Conservation (phyloP, 2,329 filamentous ascomycete species). For the Neospermospora avenae region DNA sequence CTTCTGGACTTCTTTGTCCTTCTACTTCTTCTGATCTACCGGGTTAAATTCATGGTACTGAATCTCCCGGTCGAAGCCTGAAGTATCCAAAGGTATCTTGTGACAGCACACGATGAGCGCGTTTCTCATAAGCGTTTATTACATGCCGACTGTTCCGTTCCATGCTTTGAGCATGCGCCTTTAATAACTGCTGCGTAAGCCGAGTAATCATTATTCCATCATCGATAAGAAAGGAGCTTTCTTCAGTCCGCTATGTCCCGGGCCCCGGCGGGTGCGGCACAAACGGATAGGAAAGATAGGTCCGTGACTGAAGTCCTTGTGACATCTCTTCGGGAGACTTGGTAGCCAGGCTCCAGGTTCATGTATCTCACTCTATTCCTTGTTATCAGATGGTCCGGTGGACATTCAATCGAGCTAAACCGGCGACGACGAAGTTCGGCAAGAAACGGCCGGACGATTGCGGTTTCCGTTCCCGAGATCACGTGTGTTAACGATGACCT, state of each 20-base stretch:
- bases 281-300: not conserved
- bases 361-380: not conserved
- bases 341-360: not conserved
- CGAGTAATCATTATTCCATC: not conserved
- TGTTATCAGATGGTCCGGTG: not conserved
- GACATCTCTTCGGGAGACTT: constrained; percentile 1
- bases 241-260: not conserved
- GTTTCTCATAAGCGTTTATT: not conserved
- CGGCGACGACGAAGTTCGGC: not conserved
- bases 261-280: not conserved
- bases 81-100: not conserved
- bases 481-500: not conserved
- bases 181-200: not conserved
- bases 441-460: not conserved
- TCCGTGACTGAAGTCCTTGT: constrained; percentile 6
- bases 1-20: too few relatives aligned
- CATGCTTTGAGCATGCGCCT: not conserved
- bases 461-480: not conserved
- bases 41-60: not conserved
- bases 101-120: not conserved
- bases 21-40: not conserved
- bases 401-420: not conserved
- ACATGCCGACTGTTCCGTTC: not conserved
- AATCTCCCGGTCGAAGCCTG: not conserved
- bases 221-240: not conserved